Percentiles rank a stretch among this genome's conserved stretches.
These are phyloP conservation scores for Cymodocea nodosa DNA, from an alignment of 116 monocot species.

Conservation along the genomic window DNA sequence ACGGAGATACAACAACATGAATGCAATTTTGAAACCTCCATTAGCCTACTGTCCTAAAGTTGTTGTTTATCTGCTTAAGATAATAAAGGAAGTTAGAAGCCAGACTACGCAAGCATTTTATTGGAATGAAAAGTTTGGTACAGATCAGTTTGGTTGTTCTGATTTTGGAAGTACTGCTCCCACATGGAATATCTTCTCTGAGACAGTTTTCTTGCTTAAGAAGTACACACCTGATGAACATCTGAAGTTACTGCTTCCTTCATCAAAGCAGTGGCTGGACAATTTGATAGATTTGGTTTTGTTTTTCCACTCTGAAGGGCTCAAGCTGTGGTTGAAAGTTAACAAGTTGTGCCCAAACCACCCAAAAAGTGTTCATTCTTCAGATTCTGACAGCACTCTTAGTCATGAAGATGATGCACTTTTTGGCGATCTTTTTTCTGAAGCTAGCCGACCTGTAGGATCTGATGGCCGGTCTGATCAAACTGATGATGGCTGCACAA, in stretches of 20 bases:
- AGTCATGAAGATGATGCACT: conserved; percentile 94
- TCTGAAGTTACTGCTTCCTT: conserved; percentile 50
- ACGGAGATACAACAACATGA: conserved; percentile 43
- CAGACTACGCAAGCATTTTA: conserved; percentile 23
- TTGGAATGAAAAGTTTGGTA: conserved; percentile 18
- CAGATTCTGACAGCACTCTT: conserved; percentile 41
- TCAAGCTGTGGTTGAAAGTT: conserved; percentile 33
- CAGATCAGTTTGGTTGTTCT: conserved; percentile 13
- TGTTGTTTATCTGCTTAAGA: conserved; percentile 57
- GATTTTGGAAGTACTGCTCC: conserved; percentile 12
- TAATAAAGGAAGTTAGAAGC: conserved; percentile 41
- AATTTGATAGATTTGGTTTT: conserved; percentile 51
- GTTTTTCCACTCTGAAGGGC: conserved; percentile 67
- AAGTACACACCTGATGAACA: conserved; percentile 54
- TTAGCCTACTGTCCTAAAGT: conserved; percentile 63
- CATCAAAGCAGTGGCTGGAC: conserved; percentile 66
- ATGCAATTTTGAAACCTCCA: conserved; percentile 40
- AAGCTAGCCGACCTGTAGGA: conserved; percentile 50
- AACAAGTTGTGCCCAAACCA: conserved; percentile 29
- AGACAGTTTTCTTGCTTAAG: conserved; percentile 41
- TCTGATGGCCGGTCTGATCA: conserved; percentile 46
- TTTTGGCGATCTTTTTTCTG: conserved; percentile 95
- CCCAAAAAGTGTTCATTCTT: conserved; percentile 32
- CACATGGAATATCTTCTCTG: conserved; percentile 37
- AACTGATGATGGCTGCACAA: conserved; percentile 11